A percentile compares a stretch with the other conserved stretches of the same genome.
Conservation (phyloP, 2,329 filamentous ascomycete genomes). For the Dactylellina sp. region DNA sequence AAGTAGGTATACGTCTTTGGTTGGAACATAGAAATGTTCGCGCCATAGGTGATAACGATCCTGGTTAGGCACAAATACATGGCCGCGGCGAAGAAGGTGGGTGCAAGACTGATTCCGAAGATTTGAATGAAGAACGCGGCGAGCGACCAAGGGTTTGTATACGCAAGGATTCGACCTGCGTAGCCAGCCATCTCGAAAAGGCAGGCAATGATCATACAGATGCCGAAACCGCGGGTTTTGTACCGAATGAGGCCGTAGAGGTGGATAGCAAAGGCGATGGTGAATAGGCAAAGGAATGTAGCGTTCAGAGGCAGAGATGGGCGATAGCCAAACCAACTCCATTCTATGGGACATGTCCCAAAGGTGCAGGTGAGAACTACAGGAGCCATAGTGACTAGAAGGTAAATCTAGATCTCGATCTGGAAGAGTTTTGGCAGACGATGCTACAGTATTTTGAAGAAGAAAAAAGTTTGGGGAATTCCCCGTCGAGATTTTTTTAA, state of each 20-base stretch:
- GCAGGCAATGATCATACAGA: slow-evolving; percentile 61
- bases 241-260: slow-evolving; percentile 26
- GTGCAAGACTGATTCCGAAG: slow-evolving; percentile 73
- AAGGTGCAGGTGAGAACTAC: slow-evolving; percentile 62
- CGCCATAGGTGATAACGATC: slow-evolving; percentile 68
- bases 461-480: too few species aligned
- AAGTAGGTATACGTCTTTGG: slow-evolving; percentile 69
- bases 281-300: slow-evolving; percentile 68
- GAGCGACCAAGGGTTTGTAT: slow-evolving; percentile 68
- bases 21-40: slow-evolving; percentile 65
- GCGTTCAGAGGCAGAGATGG: slow-evolving; percentile 70
- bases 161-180: slow-evolving; percentile 70
- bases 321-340: slow-evolving; percentile 68
- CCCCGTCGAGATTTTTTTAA: too few species aligned
- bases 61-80: slow-evolving; percentile 72
- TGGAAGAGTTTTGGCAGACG: not conserved
- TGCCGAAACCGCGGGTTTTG: slow-evolving; percentile 55
- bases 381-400: not conserved
- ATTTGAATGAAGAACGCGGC: slow-evolving; percentile 70
- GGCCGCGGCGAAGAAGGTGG: slow-evolving; percentile 74
- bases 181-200: slow-evolving; percentile 69
- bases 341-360: slow-evolving; percentile 62
- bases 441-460: too few species aligned
- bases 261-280: slow-evolving; percentile 61
- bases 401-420: not conserved